Evolutionary conservation across 345 rosid species (phyloP).

Genomic region (thale cress (Arabidopsis thaliana)): TAIR10.1 NC_003071.7:6010501-6011000

Average conservation of each 20-base stretch:
- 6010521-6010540: neutral
- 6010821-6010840: neutral
- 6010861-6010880: neutral
- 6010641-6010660: neutral
- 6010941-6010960: rapidly evolving
- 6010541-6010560: neutral
- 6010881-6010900: neutral
- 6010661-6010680: neutral
- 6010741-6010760: neutral
- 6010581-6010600: no score
- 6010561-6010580: no score
- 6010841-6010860: neutral
- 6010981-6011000: neutral
- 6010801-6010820: neutral
- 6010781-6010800: neutral
- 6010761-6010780: neutral
- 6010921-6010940: neutral
- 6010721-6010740: neutral
- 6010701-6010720: neutral
- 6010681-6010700: neutral
- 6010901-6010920: neutral
- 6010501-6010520: neutral
- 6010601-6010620: no score
- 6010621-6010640: no score
- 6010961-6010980: neutral